Conservation (phyloP, 2,329 filamentous ascomycete genomes). For the Pseudocercospora eumusae region DNA sequence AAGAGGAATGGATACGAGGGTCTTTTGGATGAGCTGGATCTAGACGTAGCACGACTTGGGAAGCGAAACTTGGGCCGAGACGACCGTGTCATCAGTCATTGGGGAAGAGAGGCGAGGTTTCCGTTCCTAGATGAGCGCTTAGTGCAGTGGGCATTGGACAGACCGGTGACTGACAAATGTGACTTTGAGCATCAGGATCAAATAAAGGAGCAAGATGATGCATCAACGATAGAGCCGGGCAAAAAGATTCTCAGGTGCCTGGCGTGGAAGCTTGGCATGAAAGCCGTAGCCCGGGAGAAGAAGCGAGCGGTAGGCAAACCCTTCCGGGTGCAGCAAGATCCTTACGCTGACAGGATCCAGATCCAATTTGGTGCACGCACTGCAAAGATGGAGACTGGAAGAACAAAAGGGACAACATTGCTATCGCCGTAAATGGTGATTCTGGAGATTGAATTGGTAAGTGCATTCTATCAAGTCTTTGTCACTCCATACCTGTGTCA, state of each 20-base stretch:
- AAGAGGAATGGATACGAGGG: constrained; percentile 66
- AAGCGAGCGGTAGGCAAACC: constrained; percentile 73
- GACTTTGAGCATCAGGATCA: constrained; percentile 61
- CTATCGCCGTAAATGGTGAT: constrained; percentile 30
- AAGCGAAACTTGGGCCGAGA: constrained; percentile 94
- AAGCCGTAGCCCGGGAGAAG: constrained; percentile 75
- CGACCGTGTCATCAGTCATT: constrained; percentile 85
- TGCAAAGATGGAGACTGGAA: constrained; percentile 53
- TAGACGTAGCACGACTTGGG: constrained; percentile 83
- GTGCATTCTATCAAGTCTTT: background rate
- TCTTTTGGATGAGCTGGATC: constrained; percentile 75
- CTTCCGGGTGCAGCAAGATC: background rate
- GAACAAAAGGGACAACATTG: constrained; percentile 51
- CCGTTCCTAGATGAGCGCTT: constrained; percentile 88
- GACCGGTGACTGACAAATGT: constrained; percentile 81
- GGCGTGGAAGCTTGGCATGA: constrained; percentile 72
- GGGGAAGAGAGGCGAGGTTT: constrained; percentile 84
- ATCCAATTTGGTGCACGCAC: constrained; percentile 50
- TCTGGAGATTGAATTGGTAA: background rate
- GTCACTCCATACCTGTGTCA: background rate
- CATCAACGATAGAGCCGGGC: constrained; percentile 64
- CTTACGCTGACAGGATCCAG: constrained; percentile 29
- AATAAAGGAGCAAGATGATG: constrained; percentile 19
- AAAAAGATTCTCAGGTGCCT: constrained; percentile 80
- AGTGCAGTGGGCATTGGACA: constrained; percentile 74